Conservation (phyloP, 306 rosid species). For the Pyrus betulifolia region DNA sequence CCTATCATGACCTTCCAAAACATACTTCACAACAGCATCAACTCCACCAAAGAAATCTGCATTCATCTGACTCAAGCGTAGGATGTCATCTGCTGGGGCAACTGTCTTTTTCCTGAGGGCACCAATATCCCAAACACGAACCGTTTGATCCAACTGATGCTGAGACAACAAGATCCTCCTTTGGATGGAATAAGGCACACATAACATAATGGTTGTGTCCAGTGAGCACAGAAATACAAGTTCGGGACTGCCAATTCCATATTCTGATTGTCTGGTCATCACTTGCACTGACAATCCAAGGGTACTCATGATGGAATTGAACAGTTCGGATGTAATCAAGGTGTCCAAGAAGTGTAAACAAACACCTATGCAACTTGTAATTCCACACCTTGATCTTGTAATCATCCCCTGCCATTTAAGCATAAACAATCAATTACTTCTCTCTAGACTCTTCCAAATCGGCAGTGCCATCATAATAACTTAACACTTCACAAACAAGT, state of each 20-base stretch:
- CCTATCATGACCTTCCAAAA: constrained; percentile 90
- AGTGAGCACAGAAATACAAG: constrained; percentile 81
- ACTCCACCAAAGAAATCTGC: constrained; percentile 82
- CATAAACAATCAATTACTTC: not conserved
- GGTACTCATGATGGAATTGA: constrained; percentile 81
- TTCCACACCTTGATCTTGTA: constrained; percentile 96
- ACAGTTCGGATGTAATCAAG: constrained; percentile 93
- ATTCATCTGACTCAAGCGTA: constrained; percentile 83
- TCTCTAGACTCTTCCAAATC: not conserved
- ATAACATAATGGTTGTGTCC: constrained; percentile 91
- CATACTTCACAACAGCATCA: constrained; percentile 82
- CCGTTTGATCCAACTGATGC: constrained; percentile 88
- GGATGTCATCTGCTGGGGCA: constrained; percentile 75
- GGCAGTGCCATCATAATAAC: not conserved
- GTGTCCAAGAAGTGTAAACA: constrained; percentile 86
- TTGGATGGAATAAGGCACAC: constrained; percentile 87
- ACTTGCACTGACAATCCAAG: constrained; percentile 93
- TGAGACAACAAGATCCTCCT: constrained; percentile 82
- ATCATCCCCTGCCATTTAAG: constrained; percentile 68
- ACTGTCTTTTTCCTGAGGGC: constrained; percentile 76
- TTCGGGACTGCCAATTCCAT: constrained; percentile 95
- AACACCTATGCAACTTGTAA: constrained; percentile 89
- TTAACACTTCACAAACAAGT: not conserved
- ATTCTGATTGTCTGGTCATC: constrained; percentile 90
- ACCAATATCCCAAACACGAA: constrained; percentile 93